Base-by-base conservation (phyloP, 495 filamentous ascomycete genomes). In the Aspergillus sclerotiicarbonarius region DNA sequence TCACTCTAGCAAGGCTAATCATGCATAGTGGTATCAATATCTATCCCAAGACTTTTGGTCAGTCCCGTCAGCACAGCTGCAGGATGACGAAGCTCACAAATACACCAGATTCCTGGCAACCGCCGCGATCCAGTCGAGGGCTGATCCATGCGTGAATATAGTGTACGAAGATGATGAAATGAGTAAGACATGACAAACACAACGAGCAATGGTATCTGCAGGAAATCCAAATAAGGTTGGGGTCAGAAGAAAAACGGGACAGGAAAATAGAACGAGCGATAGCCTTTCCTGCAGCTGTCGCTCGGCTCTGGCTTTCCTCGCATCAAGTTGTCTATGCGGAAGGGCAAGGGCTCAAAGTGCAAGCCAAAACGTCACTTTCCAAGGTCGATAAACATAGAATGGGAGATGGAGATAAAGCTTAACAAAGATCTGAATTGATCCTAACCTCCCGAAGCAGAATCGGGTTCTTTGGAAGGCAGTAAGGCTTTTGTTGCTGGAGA, bases 51-150 rank as follows among this genome's bases (percentile, higher is more conserved):
- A 16, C 32, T 54, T 30, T 58, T 16, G 8, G 21, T 35, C 15
- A 19, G 30, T 44, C 58, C 49, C 15, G 44, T 19, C 39, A 61
- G 56, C 41, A 54, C 59, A 50, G 59, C 59, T 61, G 54, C 35
- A 12, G 39, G n/a, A 32, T 30, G 47, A 53, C 35, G 25, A 51
- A 33, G 13, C 51, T 21, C 35, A 15, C 20, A 53, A 53, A 43
- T 31, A 29, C 51, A 37, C 32, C 43, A 10, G 16, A 35, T 30
- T 15, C 46, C 46, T 53, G 25, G 53, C 53, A 43, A 54, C 48
- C 31, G 6, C 41, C 20, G 20, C 41, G 43, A 53, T 19, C 53
- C 41, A 57, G 43, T 49, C 49, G 53, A 35, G 50, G 30, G 9
- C 29, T 33, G 51, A 16, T 25, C n/a, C 21, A 54, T 21, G 2